A percentile compares a stretch with the other conserved stretches of the same genome.
Evolutionary conservation across 345 rosid genomes (phyloP).

Genomic region (Murraya paniculata): DNA sequence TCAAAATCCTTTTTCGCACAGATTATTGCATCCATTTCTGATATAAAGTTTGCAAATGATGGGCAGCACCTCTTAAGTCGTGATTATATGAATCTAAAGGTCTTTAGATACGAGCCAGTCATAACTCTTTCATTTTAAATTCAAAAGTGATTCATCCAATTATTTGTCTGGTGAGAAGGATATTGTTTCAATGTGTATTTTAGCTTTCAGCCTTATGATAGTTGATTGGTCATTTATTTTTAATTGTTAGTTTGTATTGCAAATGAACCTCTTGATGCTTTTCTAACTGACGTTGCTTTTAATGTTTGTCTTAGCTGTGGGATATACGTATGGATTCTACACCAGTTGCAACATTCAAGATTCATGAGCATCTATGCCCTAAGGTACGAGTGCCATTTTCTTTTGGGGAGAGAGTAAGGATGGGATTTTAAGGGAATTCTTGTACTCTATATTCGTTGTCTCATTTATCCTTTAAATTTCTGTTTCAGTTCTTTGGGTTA

Average conservation of each 20-base stretch:
- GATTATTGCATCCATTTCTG: conserved; percentile 58
- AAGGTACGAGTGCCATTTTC: conserved; percentile 34
- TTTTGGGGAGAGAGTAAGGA: no score
- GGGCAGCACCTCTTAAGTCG: conserved; percentile 60
- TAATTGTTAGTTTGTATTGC: background rate
- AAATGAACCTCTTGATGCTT: conserved; percentile 5
- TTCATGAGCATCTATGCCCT: conserved; percentile 57
- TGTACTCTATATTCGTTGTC: background rate
- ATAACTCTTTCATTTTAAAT: conserved; percentile 8
- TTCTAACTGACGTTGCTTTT: conserved; percentile 15
- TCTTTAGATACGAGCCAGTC: conserved; percentile 7
- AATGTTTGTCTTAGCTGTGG: conserved; percentile 46
- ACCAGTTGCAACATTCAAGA: conserved; percentile 49
- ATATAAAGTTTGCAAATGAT: conserved; percentile 53
- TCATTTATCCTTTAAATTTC: background rate
- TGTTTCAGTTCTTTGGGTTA: background rate
- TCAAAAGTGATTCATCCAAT: conserved; percentile 5
- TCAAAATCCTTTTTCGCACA: conserved; percentile 60
- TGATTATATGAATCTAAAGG: conserved; percentile 69
- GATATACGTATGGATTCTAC: conserved; percentile 53
- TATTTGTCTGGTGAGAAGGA: background rate
- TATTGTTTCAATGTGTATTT: background rate
- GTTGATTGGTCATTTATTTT: background rate
- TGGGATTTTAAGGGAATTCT: background rate
- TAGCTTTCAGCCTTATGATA: background rate